Evolutionary conservation across 169 alveolate genomes (phyloP), one percentile per base, ranked within the genome.

Genomic region (Cryptosporidium andersoni): DNA sequence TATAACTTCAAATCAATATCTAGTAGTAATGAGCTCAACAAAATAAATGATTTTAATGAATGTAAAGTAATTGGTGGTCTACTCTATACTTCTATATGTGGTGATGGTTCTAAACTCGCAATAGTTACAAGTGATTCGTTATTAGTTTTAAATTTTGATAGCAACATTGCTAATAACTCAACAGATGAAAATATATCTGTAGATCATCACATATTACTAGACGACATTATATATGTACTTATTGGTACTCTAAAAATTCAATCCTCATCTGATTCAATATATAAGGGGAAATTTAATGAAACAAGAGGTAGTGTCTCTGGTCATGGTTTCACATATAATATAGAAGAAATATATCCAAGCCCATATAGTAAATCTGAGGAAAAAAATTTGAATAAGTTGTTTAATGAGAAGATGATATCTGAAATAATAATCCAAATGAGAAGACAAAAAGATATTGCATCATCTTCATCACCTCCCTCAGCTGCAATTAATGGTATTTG

Each of bases 41-140:
- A 53, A 53, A 60, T 6, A 16, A 6, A 60, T 60, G 7, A 9
- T 11, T 1, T 12, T 16, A 36, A 4, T 25, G 34, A 0, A 25
- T 48, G 82, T 16, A 47, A 16, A 51, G 42, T 74, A 7, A 43
- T 74, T 16, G 48, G 36, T 60, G 85, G 85, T 11, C 43, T 74
- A 12, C 9, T 74, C 4, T 55, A 74, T 14, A 58, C 60, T 43
- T 25, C 85, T 11, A 60, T 36, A 11, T 74, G 66, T 74, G 51
- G 85, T 16, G 85, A 74, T 52, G 68, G 67, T 14, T 74, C 85
- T 40, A 74, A 36, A 64, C 55, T 74, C 25, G 85, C 68, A 14
- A 51, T 58, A 12, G 85, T 74, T 9, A 56, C 85, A 3, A 58
- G 60, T 37, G 85, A 74, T 7, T 58, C 85, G 25, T 14, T 74